A percentile compares a stretch with the other conserved stretches of the same genome.
These are phyloP conservation scores for Ganoderma resinaceum DNA, from an alignment of 1,284 basidiomycete genomes.

Conservation along the genomic window DNA sequence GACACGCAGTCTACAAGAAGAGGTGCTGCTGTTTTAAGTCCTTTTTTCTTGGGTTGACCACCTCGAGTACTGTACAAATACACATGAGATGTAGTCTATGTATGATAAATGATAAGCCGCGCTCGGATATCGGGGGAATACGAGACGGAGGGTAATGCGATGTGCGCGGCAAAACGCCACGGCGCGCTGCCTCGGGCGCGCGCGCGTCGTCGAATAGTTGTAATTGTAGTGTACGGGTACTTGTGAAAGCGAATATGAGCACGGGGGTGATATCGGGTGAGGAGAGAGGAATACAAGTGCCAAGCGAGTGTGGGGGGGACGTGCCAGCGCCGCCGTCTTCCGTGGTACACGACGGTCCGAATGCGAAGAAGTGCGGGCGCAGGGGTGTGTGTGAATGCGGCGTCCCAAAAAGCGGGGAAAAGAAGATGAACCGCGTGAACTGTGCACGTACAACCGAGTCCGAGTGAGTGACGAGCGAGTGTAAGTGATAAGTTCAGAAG, in stretches of 20 bases:
- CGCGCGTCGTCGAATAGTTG: slow-evolving; percentile 29
- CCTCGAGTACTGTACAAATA: slow-evolving; percentile 55
- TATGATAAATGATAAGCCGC: slow-evolving; percentile 39
- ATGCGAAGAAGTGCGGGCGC: slow-evolving; percentile 19
- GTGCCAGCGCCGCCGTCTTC: slow-evolving; percentile 20
- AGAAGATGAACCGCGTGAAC: slow-evolving; percentile 22
- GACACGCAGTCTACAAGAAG: slow-evolving; percentile 1
- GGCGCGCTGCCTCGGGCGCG: slow-evolving; percentile 26
- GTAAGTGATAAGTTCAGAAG: slow-evolving; percentile 29
- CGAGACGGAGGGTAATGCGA: slow-evolving; percentile 19
- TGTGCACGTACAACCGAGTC: slow-evolving; percentile 18
- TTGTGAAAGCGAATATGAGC: slow-evolving; percentile 23
- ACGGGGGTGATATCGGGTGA: slow-evolving; percentile 6
- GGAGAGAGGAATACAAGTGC: slow-evolving; percentile 5
- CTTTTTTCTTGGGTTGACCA: slow-evolving; percentile 24
- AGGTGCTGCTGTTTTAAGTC: slow-evolving; percentile 24
- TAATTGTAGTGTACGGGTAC: slow-evolving; percentile 33
- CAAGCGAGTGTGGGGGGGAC: slow-evolving; percentile 30
- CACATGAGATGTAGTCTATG: slow-evolving; percentile 52
- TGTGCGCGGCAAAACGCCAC: slow-evolving; percentile 32
- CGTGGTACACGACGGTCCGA: slow-evolving; percentile 16
- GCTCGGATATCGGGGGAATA: slow-evolving; percentile 13
- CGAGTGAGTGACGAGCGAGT: slow-evolving; percentile 32
- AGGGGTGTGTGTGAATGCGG: slow-evolving; percentile 23
- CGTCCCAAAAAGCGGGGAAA: slow-evolving; percentile 16